Evolutionary conservation across 257 asterid species (phyloP), one percentile per base, ranked within the genome.

Genomic region (Ballota nigra): DNA sequence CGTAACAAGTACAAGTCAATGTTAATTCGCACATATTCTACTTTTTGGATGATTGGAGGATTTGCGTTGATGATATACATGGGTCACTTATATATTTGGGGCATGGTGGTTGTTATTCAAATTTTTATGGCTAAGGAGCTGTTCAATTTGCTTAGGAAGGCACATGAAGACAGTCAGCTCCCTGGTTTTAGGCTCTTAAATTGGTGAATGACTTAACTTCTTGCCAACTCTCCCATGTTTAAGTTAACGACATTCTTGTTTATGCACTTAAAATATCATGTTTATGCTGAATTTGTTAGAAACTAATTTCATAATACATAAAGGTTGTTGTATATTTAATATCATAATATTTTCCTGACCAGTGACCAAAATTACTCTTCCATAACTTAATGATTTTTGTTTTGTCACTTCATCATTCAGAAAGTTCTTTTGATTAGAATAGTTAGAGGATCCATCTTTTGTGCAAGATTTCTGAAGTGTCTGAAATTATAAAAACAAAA

Each of bases 21-120:
- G 99, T 64, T 90, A 86, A 78, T 86, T 63, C 96, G 98, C 28
- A 73, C 88, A 24, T 80, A 87, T 78, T 95, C 99, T 76, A 72
- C 99, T 24, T 71, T 92, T 36, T 95, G 98, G 99, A 95, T 95
- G 99, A 90, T 95, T 78, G 96, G 90, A 49, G 97, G 99, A 23
- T 92, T 95, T 78, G 88, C 76, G 66, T 83, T 87, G 55, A 78
- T 84, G 59, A 86, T 92, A 34, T 95, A 92, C 85, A 72, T 95
- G 99, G 99, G 99, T 33, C 99, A 95, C 87, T 92, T 95, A 66
- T 95, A 92, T 78, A 95, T 95, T 11, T 92, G 96, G 95, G 97
- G 90, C 70, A 87, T 95, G 92, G 80, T 95, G 34, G 96, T 92
- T 5, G 92, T 92, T 38, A 84, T 95, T 80, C 99, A 95, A 81